Percentiles rank a stretch among this genome's conserved stretches.
Conservation (phyloP, 2,329 filamentous ascomycete species). For the Penicillium sclerotiorum region DNA sequence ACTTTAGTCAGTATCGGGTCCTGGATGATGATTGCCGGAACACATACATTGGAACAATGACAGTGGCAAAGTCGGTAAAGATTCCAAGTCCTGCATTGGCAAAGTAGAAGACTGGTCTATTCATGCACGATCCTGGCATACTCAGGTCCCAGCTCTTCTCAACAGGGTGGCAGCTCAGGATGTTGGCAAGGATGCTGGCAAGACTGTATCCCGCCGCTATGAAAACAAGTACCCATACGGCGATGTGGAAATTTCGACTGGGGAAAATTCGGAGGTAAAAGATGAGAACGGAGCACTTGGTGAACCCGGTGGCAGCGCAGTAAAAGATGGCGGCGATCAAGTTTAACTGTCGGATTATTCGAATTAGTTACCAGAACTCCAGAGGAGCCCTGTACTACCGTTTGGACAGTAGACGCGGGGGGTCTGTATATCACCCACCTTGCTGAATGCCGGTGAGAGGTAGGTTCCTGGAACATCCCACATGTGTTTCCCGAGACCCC, state of each 20-base stretch:
- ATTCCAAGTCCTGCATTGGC: conserved; percentile 32
- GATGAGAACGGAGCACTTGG: conserved; percentile 35
- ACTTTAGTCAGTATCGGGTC: conserved; percentile 1
- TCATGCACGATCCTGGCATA: conserved; percentile 28
- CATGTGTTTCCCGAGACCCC: conserved; percentile 32
- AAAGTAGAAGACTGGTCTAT: conserved; percentile 34
- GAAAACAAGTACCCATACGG: conserved; percentile 26
- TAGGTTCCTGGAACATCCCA: conserved; percentile 28
- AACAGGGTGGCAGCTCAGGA: conserved; percentile 31
- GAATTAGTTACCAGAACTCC: not conserved
- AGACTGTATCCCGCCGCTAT: conserved; percentile 31
- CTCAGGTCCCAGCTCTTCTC: conserved; percentile 28
- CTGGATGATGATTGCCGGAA: not conserved
- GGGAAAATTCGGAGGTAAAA: conserved; percentile 35
- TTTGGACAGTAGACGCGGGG: not conserved
- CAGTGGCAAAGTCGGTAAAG: conserved; percentile 33
- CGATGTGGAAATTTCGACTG: conserved; percentile 26
- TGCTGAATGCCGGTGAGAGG: conserved; percentile 26
- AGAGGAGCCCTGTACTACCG: not conserved
- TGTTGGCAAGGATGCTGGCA: conserved; percentile 30
- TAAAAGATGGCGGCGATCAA: conserved; percentile 34
- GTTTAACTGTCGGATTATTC: conserved; percentile 22
- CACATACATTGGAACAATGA: conserved; percentile 32
- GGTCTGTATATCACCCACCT: conserved; percentile 25
- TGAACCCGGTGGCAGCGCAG: conserved; percentile 32